A percentile compares a stretch with the other conserved stretches of the same genome.
phyloP scores from a whole-genome alignment of 2,329 filamentous ascomycete species.

The Ophiostoma sp. region DNA sequence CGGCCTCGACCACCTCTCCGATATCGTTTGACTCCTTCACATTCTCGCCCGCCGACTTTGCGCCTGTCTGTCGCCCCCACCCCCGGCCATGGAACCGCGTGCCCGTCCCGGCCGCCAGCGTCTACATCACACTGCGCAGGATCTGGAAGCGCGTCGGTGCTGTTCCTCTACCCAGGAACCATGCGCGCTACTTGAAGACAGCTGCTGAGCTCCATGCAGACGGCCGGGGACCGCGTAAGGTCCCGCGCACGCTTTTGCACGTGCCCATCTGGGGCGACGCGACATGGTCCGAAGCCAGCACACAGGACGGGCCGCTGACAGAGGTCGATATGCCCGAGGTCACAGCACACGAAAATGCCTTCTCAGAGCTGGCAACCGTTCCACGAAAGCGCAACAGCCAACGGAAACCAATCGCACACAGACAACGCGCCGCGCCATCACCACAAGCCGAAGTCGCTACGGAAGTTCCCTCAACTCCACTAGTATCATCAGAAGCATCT shows the following conservation, averaged over 20 bases:
- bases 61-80: slow-evolving; percentile 25
- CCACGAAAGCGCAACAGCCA: slow-evolving; percentile 35
- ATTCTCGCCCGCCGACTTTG: slow-evolving; percentile 28
- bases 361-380: slow-evolving; percentile 26
- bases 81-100: slow-evolving; percentile 35
- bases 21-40: not conserved
- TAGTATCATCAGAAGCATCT: not conserved
- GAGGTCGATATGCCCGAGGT: not conserved
- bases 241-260: slow-evolving; percentile 30
- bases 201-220: slow-evolving; percentile 35
- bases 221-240: slow-evolving; percentile 36
- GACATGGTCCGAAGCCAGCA: not conserved
- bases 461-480: not conserved
- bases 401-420: slow-evolving; percentile 32
- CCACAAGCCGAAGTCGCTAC: not conserved
- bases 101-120: slow-evolving; percentile 27
- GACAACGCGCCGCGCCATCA: not conserved
- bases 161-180: slow-evolving; percentile 11
- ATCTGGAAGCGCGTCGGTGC: slow-evolving; percentile 35
- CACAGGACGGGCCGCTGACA: not conserved
- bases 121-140: slow-evolving; percentile 25
- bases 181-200: slow-evolving; percentile 26
- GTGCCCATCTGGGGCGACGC: slow-evolving; percentile 35
- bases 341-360: not conserved
- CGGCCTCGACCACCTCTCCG: not conserved